Base-by-base conservation (phyloP, 495 filamentous ascomycete species). In the Talaromyces adpressus region DNA sequence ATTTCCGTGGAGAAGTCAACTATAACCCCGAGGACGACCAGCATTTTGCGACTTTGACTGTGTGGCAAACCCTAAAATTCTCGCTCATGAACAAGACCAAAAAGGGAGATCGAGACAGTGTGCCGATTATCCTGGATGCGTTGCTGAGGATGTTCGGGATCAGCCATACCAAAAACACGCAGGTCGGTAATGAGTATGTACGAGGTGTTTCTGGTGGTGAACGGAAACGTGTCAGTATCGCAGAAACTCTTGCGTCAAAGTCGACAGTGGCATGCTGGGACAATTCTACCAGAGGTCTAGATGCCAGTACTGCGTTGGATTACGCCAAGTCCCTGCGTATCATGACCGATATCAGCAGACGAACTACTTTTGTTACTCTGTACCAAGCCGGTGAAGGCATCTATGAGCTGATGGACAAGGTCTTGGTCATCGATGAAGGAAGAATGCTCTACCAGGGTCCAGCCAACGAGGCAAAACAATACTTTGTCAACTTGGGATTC, bases 371-470 rank as follows among this genome's bases (percentile, higher is more conserved):
- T 34, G 91, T 91, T 22, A 93, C 91, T 1, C 77, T 94, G 1
- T 94, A 94, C 74, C 91, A 94, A 69, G 90, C 90, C 1, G 89
- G 91, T 58, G 87, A 94, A 70, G 88, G 85, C 36, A 92, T 93
- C 66, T 93, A 91, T 70, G 82, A 93, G 67, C 77, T 90, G 3
- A 90, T 93, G 87, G 88, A 91, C 70, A 90, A 90, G 69, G 87
- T 91, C 0, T 66, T 88, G 60, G 81, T 91, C 27, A 86, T 91
- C 58, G 85, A 89, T 63, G 72, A 82, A 22, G 88, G 88, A 4
- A 81, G 84, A 20, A 84, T 86, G 77, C 79, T 91, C 36, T 91
- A 82, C 72, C 79, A 85, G 67, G 85, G 88, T 6, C 85, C 84
- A 23, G 81, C 84, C 9, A 78, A 81, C 45, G 77, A 86, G 63